Conservation (phyloP, 768 basidiomycete genomes). For the Suillus americanus region DNA sequence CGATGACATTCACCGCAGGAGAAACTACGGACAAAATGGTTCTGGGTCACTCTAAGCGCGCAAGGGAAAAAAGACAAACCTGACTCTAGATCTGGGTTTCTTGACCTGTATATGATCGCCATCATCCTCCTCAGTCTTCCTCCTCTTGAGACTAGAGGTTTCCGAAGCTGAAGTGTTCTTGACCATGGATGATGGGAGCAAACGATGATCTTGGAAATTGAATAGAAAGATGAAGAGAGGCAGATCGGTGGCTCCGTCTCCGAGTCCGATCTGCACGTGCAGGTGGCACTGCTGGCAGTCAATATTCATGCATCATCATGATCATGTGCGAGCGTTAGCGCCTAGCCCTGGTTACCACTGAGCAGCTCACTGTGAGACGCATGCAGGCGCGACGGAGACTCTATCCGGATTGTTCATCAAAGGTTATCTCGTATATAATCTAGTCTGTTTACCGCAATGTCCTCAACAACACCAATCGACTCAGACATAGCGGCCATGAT, state of each 20-base stretch:
- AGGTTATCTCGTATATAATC: neutral
- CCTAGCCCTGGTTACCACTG: neutral
- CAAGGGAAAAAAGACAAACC: slow-evolving; percentile 42
- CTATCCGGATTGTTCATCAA: neutral
- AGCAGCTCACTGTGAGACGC: neutral
- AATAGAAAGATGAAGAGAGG: slow-evolving; percentile 24
- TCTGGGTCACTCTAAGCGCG: slow-evolving; percentile 6
- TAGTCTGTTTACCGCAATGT: neutral
- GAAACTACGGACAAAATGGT: slow-evolving; percentile 46
- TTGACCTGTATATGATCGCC: slow-evolving; percentile 45
- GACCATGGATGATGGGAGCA: slow-evolving; percentile 22
- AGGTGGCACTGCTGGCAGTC: neutral
- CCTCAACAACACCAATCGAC: neutral
- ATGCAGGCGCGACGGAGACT: neutral
- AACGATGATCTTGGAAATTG: slow-evolving; percentile 27
- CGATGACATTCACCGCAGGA: slow-evolving; percentile 89
- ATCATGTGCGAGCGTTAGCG: neutral
- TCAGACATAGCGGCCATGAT: slow-evolving; percentile 10
- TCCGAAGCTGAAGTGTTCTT: slow-evolving; percentile 27
- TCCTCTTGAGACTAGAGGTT: slow-evolving; percentile 49
- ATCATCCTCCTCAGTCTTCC: slow-evolving; percentile 65
- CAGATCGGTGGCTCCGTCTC: slow-evolving; percentile 7
- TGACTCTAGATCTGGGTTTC: slow-evolving; percentile 73
- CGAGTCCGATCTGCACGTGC: slow-evolving; percentile 30
- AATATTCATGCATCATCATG: neutral